Evolutionary conservation across 2,329 filamentous ascomycete genomes (phyloP).

Genomic region (Paramyrothecium sp.): DNA sequence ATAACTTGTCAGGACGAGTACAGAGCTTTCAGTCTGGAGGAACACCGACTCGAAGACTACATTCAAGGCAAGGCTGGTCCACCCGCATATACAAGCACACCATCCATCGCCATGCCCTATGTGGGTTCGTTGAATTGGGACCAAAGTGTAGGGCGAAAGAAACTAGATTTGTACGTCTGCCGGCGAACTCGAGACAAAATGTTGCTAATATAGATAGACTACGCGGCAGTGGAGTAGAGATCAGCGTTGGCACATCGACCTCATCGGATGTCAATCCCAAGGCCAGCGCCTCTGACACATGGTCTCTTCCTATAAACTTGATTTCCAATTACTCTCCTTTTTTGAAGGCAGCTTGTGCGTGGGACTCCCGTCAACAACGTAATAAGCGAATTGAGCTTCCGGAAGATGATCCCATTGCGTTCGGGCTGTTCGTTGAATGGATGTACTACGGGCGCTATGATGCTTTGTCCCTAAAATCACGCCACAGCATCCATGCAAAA

Average conservation of each 20-base stretch:
- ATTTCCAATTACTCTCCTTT: neutral
- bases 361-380: neutral
- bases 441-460: conserved; percentile 2
- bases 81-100: neutral
- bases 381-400: neutral
- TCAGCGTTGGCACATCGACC: neutral
- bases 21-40: neutral
- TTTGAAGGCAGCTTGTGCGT: neutral
- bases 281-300: conserved; percentile 6
- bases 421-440: conserved; percentile 1
- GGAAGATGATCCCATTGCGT: neutral
- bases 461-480: neutral
- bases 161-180: neutral
- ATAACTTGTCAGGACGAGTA: neutral
- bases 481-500: neutral
- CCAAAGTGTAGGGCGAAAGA: neutral
- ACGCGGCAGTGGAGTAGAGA: neutral
- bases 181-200: neutral
- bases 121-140: neutral
- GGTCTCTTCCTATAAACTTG: neutral
- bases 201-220: neutral
- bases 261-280: neutral
- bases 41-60: neutral
- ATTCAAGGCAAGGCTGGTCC: neutral
- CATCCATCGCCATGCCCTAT: neutral